Evolutionary conservation across 2,329 filamentous ascomycete genomes (phyloP), one percentile per base, ranked within the genome.

Genomic region (Pseudogymnoascus sp.): DNA sequence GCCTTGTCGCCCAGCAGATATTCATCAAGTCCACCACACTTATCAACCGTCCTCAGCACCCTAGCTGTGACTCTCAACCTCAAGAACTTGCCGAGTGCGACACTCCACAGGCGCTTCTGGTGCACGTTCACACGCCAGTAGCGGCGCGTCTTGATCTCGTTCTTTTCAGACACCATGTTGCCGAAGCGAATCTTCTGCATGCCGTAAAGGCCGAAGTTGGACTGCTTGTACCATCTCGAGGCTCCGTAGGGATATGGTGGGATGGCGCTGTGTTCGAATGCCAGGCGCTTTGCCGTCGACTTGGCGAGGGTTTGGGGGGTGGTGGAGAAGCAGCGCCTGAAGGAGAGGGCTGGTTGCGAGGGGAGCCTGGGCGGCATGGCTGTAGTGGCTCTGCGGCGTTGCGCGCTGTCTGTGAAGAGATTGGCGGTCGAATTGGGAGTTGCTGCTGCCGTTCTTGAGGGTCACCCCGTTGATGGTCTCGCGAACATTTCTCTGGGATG

Each of bases 1-100:
- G 87, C 78, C 76, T 91, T 94, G 72, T 85, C 82, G 67, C 91
- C 91, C 41, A 96, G 79, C 50, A 99, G 79, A 76, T 99, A 99
- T 70, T 91, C 86, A 74, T 99, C 94, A 65, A 99, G 80, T 6
- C 94, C 91, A 63, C 93, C 93, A 64, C 88, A 85, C 72, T 91
- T 93, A 71, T 90, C 86, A 71, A 97, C 89, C 36, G 85, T 87
- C 71, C 84, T 80, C 68, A 88, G 78, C 25, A 91, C 88, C 61
- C 83, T 81, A 39, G 88, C 80, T 6, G 86, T 90, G 62, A 93
- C 78, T 64, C 86, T 81, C 38, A 89, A 80, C 72, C 85, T 84
- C 60, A 94, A 77, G 68, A 79, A 82, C 64, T 80, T 80, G 64
- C 80, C 78, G 62, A 94, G 76, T 0, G 82, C 76, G 7, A 81